Base-by-base conservation (phyloP, 1,284 basidiomycete genomes). In the Laetiporus sulphureus region DNA sequence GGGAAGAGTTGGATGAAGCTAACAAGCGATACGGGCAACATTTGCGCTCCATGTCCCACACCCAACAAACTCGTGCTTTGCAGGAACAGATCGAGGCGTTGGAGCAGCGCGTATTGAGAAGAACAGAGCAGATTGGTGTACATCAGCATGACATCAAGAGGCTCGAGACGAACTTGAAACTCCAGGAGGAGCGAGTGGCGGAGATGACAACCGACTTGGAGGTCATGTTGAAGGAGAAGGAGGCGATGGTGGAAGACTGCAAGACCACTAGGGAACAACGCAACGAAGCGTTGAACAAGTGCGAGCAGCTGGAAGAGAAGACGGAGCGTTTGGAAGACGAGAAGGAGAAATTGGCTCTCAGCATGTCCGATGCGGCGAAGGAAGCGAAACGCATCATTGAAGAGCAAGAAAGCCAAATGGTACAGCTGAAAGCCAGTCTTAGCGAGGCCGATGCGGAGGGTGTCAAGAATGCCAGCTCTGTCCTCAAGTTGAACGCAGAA, bases 211-310 rank as follows among this genome's bases (percentile, higher is more conserved):
- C 57, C 10, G 85, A 87, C 52, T 59, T 85, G 46, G 85, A 86
- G 52, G 71, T 73, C 40, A 63, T 78, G 42, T 67, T 64, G 23
- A 70, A 75, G 2, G 73, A 85, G 64, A 84, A 82, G 57, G 73
- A 74, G 37, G 79, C 83, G 3, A 85, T 88, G 81, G 73, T 89
- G 0, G 83, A 87, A 49, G 85, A 88, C 54, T 88, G 85, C 52
- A 77, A 77, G 10, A 77, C 78, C 44, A 81, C 83, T 4, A 68
- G 84, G 40, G 79, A 81, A 45, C 71, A 79, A 19, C 70, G 85
- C 35, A 79, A 88, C 56, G 68, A 70, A 15, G 78, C 83, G 4
- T 55, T 79, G 40, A 55, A 57, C 42, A 57, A 55, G 50, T 54
- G 62, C 34, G 71, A 72, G 40, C 55, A 56, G 31, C 53, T 65